A percentile compares a stretch with the other conserved stretches of the same genome.
Evolutionary conservation across 148 eudicot genomes (phyloP).

Genomic region (Rhododendron molle): DNA sequence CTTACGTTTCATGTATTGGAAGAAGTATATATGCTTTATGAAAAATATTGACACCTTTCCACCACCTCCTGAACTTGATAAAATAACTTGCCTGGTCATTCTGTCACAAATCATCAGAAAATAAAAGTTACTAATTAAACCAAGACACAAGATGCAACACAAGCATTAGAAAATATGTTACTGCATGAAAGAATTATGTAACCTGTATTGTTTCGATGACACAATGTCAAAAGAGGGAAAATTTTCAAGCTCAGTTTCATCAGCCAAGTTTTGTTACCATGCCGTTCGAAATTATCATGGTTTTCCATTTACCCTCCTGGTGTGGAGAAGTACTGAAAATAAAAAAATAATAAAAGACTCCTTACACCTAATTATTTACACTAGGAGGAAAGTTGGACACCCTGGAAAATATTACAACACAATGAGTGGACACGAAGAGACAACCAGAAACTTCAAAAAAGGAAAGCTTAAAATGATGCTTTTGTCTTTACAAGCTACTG

Average conservation of each 20-base stretch:
- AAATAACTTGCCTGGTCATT: slow-evolving; percentile 49
- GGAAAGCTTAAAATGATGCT: not conserved
- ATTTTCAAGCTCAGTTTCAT: not conserved
- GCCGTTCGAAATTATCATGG: not conserved
- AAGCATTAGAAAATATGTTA: not conserved
- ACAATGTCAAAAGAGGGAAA: not conserved
- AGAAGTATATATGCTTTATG: slow-evolving; percentile 87
- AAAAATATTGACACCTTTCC: slow-evolving; percentile 91
- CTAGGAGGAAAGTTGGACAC: not conserved
- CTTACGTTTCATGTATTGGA: slow-evolving; percentile 89
- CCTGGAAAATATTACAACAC: not conserved
- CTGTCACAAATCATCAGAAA: slow-evolving; percentile 35
- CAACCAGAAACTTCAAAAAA: not conserved
- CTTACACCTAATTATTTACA: not conserved
- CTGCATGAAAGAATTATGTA: not conserved
- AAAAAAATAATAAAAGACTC: not conserved
- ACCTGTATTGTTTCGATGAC: not conserved
- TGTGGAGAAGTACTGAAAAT: not conserved
- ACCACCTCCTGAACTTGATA: slow-evolving; percentile 86
- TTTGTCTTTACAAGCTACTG: not conserved
- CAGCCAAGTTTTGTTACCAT: not conserved
- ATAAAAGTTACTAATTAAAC: slow-evolving; percentile 14
- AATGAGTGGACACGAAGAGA: not conserved
- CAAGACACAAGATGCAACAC: not conserved
- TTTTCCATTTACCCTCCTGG: not conserved